A percentile compares a stretch with the other conserved stretches of the same genome.
Evolutionary conservation across 495 filamentous ascomycete species (phyloP).

Genomic region (Sphaerosporella brunnea): DNA sequence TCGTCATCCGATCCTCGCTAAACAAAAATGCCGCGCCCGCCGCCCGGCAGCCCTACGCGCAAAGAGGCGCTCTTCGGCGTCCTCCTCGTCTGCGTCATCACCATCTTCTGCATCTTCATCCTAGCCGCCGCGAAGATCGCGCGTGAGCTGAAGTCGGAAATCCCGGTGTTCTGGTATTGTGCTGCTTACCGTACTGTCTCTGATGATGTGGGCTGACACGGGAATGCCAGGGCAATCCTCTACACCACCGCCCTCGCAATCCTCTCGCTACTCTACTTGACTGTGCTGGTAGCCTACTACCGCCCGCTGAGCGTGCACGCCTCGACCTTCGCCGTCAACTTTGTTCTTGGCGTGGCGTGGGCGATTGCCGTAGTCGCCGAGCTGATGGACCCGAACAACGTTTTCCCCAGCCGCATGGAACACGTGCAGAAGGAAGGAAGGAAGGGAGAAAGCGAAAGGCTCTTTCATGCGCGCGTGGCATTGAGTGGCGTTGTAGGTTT

Average conservation of each 20-base stretch:
- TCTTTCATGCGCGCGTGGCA: neutral
- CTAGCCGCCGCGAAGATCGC: slow-evolving; percentile 13
- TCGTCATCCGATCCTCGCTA: no score
- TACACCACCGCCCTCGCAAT: neutral
- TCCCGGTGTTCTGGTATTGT: slow-evolving; percentile 13
- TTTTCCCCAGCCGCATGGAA: neutral
- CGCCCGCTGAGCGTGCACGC: neutral
- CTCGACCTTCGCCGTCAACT: neutral
- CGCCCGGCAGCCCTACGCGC: slow-evolving; percentile 2
- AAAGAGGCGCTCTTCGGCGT: slow-evolving; percentile 13
- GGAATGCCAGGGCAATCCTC: slow-evolving; percentile 7
- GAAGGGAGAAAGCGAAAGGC: neutral
- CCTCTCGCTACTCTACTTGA: slow-evolving; percentile 4
- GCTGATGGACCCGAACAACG: slow-evolving; percentile 4
- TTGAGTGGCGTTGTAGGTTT: neutral
- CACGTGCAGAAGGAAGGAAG: neutral
- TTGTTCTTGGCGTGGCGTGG: slow-evolving; percentile 6
- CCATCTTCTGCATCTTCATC: slow-evolving; percentile 7
- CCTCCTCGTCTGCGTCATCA: slow-evolving; percentile 4
- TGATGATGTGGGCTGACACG: no score
- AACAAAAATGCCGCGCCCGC: neutral
- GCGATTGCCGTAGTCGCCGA: slow-evolving; percentile 4
- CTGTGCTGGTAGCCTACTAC: slow-evolving; percentile 2
- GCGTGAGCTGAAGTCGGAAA: slow-evolving; percentile 5
- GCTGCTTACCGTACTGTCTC: no score